Conservation (phyloP, 441 rosid genomes). For the Brassica balearica region DNA sequence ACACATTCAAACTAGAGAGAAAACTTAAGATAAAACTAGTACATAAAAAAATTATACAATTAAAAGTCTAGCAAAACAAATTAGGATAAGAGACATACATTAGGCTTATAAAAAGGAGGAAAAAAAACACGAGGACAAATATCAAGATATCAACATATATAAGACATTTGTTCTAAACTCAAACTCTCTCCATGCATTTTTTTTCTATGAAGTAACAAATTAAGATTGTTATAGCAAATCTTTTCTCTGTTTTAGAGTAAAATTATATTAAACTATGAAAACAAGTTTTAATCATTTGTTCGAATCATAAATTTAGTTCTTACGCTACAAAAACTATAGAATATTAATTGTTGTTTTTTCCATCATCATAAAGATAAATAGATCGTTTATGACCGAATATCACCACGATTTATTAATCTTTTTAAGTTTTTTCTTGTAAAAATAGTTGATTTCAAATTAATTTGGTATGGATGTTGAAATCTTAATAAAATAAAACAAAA, state of each 20-base stretch:
- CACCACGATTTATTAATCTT: conserved; percentile 28
- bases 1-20: neutral
- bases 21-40: neutral
- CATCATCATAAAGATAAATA: conserved; percentile 16
- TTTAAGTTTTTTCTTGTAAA: neutral
- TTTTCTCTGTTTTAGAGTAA: neutral
- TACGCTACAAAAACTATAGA: neutral
- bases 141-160: neutral
- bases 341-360: neutral
- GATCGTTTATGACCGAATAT: conserved; percentile 22
- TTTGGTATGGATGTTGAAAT: conserved; percentile 47
- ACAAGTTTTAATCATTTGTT: neutral
- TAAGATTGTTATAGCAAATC: neutral
- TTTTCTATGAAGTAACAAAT: neutral
- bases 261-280: neutral
- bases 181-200: neutral
- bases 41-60: neutral
- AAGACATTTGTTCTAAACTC: conserved; percentile 1
- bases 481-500: conserved; percentile 36
- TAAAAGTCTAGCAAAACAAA: neutral
- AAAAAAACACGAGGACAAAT: neutral
- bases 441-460: conserved; percentile 8
- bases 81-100: neutral
- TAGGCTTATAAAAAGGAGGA: neutral
- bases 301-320: neutral